Evolutionary conservation across 331 rosid species (phyloP).

Genomic region (Erythrophleum ivorense): DNA sequence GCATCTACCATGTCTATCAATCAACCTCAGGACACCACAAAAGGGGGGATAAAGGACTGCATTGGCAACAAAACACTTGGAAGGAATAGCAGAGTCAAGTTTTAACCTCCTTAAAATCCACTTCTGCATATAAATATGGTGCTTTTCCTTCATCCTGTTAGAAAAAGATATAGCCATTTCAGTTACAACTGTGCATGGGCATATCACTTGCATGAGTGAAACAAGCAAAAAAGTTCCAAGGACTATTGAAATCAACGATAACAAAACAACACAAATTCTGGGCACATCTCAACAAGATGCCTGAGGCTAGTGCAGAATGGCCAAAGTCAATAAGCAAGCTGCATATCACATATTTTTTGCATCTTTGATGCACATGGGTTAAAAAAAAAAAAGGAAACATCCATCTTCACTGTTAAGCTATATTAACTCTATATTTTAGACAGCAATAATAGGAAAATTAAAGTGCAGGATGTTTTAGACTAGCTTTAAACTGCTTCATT

Average conservation of each 20-base stretch:
- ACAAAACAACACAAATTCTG: no score
- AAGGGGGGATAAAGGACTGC: neutral
- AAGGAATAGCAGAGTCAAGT: neutral
- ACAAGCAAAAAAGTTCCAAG: neutral
- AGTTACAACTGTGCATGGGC: neutral
- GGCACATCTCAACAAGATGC: neutral
- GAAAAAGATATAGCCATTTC: neutral
- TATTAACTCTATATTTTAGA: no score
- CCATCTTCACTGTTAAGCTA: neutral
- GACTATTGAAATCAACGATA: neutral
- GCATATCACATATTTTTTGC: neutral
- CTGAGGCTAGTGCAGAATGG: neutral
- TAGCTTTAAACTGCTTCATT: no score
- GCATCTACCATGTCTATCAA: neutral
- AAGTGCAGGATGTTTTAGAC: no score
- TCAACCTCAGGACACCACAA: neutral
- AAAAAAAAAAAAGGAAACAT: neutral
- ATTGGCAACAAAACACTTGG: conserved; percentile 2
- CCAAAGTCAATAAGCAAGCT: neutral
- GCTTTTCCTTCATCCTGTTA: conserved; percentile 60
- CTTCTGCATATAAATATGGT: conserved; percentile 60
- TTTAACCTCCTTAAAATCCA: conserved; percentile 49
- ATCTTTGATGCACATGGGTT: neutral
- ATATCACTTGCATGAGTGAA: neutral
- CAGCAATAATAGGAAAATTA: no score